Conservation (phyloP, 108 stramenopile species). For the Skeletonema potamos region DNA sequence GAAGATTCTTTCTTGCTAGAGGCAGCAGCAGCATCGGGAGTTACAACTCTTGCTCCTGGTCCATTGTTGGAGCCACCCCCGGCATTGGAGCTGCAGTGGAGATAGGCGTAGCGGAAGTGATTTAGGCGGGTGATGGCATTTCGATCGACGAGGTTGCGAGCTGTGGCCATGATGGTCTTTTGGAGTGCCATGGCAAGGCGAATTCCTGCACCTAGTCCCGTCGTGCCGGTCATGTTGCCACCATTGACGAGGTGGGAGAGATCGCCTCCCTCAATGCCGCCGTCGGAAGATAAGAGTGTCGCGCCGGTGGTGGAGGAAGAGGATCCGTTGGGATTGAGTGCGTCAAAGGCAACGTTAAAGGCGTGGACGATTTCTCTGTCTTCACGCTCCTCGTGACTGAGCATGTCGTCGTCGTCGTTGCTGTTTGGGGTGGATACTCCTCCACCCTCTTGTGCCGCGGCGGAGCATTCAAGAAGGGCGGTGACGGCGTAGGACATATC, state of each 20-base stretch:
- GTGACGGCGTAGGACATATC: conserved; percentile 85
- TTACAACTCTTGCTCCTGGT: conserved; percentile 35
- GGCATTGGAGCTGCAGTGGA: conserved; percentile 61
- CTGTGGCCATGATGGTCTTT: conserved; percentile 66
- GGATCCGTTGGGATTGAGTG: conserved; percentile 62
- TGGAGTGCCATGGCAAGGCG: conserved; percentile 77
- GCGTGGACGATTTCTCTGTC: conserved; percentile 52
- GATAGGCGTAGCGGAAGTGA: conserved; percentile 87
- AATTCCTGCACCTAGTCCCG: conserved; percentile 79
- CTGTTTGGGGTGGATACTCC: conserved; percentile 1
- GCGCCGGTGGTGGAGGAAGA: conserved; percentile 25
- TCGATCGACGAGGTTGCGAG: conserved; percentile 69
- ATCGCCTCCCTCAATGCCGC: conserved; percentile 55
- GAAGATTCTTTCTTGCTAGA: not conserved
- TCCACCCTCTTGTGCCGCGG: conserved; percentile 41
- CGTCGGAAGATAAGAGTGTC: conserved; percentile 28
- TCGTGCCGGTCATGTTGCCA: conserved; percentile 66
- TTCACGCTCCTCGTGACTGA: conserved; percentile 44
- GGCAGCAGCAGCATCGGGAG: conserved; percentile 24
- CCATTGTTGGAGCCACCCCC: conserved; percentile 21
- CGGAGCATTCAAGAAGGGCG: conserved; percentile 75
- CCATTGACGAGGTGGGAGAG: conserved; percentile 77
- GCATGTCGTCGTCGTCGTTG: conserved; percentile 19
- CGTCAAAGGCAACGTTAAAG: conserved; percentile 83
- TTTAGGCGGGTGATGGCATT: conserved; percentile 77